Evolutionary conservation across 768 basidiomycete genomes (phyloP), one percentile per base, ranked within the genome.

Genomic region (Lactifluus volemus): DNA sequence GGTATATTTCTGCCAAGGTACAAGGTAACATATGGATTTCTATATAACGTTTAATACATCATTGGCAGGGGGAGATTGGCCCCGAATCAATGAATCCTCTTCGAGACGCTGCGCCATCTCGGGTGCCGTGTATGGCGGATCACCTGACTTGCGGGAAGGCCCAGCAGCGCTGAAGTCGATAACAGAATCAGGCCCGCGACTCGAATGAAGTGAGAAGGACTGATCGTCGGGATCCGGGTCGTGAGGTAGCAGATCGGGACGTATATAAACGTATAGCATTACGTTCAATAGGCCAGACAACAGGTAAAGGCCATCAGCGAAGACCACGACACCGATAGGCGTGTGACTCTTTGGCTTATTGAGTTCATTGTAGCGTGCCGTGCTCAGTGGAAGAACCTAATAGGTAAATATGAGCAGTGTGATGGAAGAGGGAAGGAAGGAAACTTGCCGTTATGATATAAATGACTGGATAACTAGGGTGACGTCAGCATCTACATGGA

Each of bases 201-300:
- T 49, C 42, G 32, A 19, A 14, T 10, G 30, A 51, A 47, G 41
- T 39, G 19, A 25, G 25, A 42, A 34, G 36, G 55, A 21, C 45
- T 36, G 49, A 14, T 25, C 4, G 19, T 49, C 38, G 4, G 53
- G 25, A n/a, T 63, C 53, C 17, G 10, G n/a, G 41, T 36, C 38
- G n/a, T 32, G 66, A 29, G 73, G 76, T n/a, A 78, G 60, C 39
- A 79, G 65, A 41, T 70, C 70, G 17, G 77, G 77, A 9, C 77
- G 74, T 4, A 78, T 78, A 32, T 70, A 55, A 2, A 67, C 54
- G 68, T 67, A 71, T 14, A 81, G 71, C 41, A 77, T 59, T 32
- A 76, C 72, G 63, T 81, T 79, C 64, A 80, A 70, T 30, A 79
- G 58, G 4, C 80, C 80, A 0, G 77, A 80, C 30, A 74, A 71